Evolutionary conservation across 192 early-diverging fungal species (phyloP), one percentile per base, ranked within the genome.

Genomic region (Coemansia sp.): DNA sequence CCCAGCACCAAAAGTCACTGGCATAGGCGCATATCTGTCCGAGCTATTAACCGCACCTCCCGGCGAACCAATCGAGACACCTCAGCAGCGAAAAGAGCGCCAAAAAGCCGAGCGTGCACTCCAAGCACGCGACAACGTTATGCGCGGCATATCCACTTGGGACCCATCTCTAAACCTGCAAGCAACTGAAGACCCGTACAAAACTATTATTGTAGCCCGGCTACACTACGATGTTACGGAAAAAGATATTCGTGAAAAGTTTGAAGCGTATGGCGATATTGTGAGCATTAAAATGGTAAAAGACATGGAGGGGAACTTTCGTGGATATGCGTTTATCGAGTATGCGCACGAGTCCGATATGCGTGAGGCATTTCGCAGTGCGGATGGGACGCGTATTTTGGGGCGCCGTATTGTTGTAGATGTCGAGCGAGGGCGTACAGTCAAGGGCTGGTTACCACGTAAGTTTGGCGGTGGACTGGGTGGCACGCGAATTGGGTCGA

Each of bases 301-400:
- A 51, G 84, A 88, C 61, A 71, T 75, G 64, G 82, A 83, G 0
- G 87, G 85, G 8, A 88, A 94, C 73, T 88, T 93, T 16, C 86
- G 89, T 68, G 95, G 96, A 39, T 98, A 97, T 63, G 96, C 93
- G 0, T 98, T 98, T 65, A 86, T 98, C 64, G 96, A 98, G 78
- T 98, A 85, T 73, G 94, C 92, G 65, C 84, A 89, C 50, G 96
- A 98, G 75, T 75, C 82, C 18, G 92, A 91, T 61, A 87, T 95
- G 88, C 86, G 85, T 59, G 83, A 85, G 14, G 80, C 80, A 5
- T 73, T 66, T 67, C 48, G 65, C 48, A 90, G 91, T 65, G 90
- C 92, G 6, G 96, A 98, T 74, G 93, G 93, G 3, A 74, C 90
- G 56, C 92, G 93, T 65, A 84, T 98, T 20, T 79, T 90, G 48